Evolutionary conservation across 2,329 filamentous ascomycete genomes (phyloP), one percentile per base, ranked within the genome.

Genomic region (Microcera coccophila): DNA sequence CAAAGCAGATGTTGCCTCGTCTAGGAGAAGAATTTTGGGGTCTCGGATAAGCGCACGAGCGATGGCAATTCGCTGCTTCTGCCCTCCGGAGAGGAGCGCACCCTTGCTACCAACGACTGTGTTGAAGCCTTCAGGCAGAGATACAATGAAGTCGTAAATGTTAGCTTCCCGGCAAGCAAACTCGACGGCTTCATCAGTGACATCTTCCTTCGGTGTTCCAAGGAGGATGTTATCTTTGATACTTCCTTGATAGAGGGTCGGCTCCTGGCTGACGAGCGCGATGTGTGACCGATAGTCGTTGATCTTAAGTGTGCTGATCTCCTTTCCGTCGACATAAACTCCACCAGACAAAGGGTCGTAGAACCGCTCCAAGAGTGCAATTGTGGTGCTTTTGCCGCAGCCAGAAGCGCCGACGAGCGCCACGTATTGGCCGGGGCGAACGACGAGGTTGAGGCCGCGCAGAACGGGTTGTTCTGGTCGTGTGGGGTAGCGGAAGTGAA

Each of bases 41-140:
- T 95, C 81, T n/a, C 91, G 84, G 32, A 97, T 82, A 11, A 97
- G 73, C 0, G 91, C 93, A 4, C 91, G 82, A 3, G 93, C 91
- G 61, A 97, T 96, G 38, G 90, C 91, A 26, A 97, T 84, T 47
- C 93, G 86, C 67, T 97, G 91, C 62, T 95, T 95, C 67, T 97
- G 93, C 0, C 91, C 93, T 42, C 93, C 91, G 2, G 85, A 90
- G 14, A 95, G 71, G 62, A 96, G 79, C 14, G 81, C 78, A 34
- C 91, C 93, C 69, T 95, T 95, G 63, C 78, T 87, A 20, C 93
- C 91, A 21, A 95, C 90, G 2, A 90, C 62, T 0, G 90, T 95
- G 58, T 83, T 79, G 70, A 95, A 90, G 14, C 88, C 90, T 2
- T 95, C 88, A 1, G 87, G 88, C 15, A 94, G 72, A 4, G 86